These are phyloP conservation scores for Pyrenula massariospora DNA, from an alignment of 495 filamentous ascomycete species.

Conservation along the genomic window DNA sequence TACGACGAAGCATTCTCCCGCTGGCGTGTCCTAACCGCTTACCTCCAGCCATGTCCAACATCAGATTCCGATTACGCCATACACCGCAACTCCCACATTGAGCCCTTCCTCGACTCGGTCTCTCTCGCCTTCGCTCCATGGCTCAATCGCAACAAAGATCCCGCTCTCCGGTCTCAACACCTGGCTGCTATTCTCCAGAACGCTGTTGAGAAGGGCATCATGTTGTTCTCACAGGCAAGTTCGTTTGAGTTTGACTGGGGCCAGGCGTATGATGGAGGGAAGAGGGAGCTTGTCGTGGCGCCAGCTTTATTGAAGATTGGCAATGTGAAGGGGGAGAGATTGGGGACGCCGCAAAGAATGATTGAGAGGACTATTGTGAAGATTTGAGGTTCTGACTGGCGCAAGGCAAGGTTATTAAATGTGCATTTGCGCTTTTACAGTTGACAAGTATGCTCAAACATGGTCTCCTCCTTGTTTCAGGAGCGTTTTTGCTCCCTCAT, in stretches of 20 bases:
- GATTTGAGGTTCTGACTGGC: no score
- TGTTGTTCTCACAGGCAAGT: slow-evolving; percentile 8
- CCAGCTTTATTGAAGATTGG: slow-evolving; percentile 8
- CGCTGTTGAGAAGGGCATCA: slow-evolving; percentile 7
- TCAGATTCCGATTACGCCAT: slow-evolving; percentile 4
- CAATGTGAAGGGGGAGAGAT: slow-evolving; percentile 5
- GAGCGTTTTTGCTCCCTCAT: no score
- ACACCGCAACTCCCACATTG: slow-evolving; percentile 5
- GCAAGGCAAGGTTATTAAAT: no score
- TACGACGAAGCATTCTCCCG: slow-evolving; percentile 3
- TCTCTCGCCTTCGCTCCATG: slow-evolving; percentile 8
- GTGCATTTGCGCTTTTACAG: no score
- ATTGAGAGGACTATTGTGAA: slow-evolving; percentile 1
- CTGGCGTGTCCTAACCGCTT: slow-evolving; percentile 11
- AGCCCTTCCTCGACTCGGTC: neutral
- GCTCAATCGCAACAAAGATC: slow-evolving; percentile 3
- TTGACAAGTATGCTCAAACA: no score
- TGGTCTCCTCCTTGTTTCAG: no score
- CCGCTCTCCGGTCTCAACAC: slow-evolving; percentile 4
- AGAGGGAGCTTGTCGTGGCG: slow-evolving; percentile 1
- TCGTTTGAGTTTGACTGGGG: slow-evolving; percentile 7
- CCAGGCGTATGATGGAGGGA: neutral
- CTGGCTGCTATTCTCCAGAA: slow-evolving; percentile 7
- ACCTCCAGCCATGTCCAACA: slow-evolving; percentile 2
- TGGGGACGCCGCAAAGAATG: neutral